Base-by-base conservation (phyloP, 1,284 basidiomycete species). In the Puccinia sorghi region DNA sequence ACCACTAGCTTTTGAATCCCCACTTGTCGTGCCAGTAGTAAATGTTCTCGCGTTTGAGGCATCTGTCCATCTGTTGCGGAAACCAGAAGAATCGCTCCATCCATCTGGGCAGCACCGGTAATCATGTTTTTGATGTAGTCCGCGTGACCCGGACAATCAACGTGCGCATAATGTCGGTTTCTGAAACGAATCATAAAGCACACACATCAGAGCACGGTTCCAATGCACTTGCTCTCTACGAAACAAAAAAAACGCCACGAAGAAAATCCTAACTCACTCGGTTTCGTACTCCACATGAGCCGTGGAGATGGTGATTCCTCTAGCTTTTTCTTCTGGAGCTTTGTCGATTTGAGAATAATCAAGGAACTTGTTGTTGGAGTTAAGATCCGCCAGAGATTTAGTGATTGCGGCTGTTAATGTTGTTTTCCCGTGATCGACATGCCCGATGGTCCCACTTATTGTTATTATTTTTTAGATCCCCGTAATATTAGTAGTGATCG, bases 31-130 rank as follows among this genome's bases (percentile, higher is more conserved):
- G 96, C 96, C 78, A 99, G 90, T 70, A 99, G 90, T 82, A 99
- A 86, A 86, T 99, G 97, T 88, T 99, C 97, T 83, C 96, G 91
- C 77, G 97, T 99, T 86, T 99, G 97, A 78, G 97, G 97, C 97
- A 99, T 99, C 87, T 98, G 95, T 83, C 97, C 97, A 85, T 99
- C 97, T 37, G 94, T 97, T 27, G 97, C 97, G 74, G 97, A 97
- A 54, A 99, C 97, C 82, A 99, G 86, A 71, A 86, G 86, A 82
- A 86, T 86, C 76, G 85, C 86, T 67, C 84, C 81, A 83, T 97
- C 96, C 92, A 99, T 97, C 85, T 99, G 97, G 69, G 97, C 95
- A 79, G 96, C 96, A 87, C 96, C 96, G 81, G 97, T 99, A 84
- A 99, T 99, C 96, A 99, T 99, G 89, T 97, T 97, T 86, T 94